These are phyloP conservation scores for Pleurozium schreberi DNA, from an alignment of 225 moss, liverwort and hornwort genomes.

Conservation along the genomic window DNA sequence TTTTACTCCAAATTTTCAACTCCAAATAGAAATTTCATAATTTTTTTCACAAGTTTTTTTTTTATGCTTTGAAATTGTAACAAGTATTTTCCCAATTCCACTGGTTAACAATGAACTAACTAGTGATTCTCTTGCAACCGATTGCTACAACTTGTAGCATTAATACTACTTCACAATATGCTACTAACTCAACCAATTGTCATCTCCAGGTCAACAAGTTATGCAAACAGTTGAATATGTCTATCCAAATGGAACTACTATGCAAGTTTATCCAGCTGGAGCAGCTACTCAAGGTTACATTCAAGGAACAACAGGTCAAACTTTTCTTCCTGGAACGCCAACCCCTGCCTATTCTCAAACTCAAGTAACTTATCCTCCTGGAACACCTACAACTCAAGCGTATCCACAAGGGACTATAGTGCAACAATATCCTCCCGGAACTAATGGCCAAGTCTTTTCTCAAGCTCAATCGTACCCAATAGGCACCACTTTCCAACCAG, in stretches of 20 bases:
- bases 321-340: background rate
- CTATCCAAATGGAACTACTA: conserved; percentile 16
- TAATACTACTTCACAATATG: background rate
- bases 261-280: conserved; percentile 16
- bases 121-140: rapidly evolving
- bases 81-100: rapidly evolving
- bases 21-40: background rate
- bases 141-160: background rate
- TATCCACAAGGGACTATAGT: conserved; percentile 7
- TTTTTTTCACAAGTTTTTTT: rapidly evolving
- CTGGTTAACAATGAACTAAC: rapidly evolving
- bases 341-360: conserved; percentile 3
- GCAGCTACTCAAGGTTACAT: background rate
- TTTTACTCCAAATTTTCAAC: background rate
- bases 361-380: conserved; percentile 5
- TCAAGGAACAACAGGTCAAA: background rate
- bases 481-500: background rate
- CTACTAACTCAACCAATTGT: background rate
- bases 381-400: background rate
- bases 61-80: background rate
- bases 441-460: conserved; percentile 2
- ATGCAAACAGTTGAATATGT: conserved; percentile 22
- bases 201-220: conserved; percentile 21
- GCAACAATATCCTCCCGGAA: conserved; percentile 16
- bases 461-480: conserved; percentile 12